Percentiles rank a stretch among this genome's conserved stretches.
Conservation (phyloP, 306 rosid species). For the Cicer arietinum region DNA sequence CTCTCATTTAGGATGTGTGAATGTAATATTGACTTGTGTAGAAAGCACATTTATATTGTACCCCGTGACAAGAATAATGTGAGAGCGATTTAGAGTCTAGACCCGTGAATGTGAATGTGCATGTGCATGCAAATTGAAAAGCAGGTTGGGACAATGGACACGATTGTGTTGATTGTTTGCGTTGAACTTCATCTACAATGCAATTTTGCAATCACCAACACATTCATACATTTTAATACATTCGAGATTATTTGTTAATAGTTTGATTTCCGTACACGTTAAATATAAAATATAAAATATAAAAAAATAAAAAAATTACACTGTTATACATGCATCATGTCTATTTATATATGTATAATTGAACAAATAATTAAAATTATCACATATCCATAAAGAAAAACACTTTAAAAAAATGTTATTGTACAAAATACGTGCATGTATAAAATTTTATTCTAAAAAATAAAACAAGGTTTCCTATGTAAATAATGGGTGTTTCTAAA, state of each 20-base stretch:
- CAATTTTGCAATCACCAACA: background rate
- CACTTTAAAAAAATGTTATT: no score
- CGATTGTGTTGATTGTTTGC: slow-evolving; percentile 12
- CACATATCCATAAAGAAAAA: no score
- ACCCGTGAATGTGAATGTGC: slow-evolving; percentile 44
- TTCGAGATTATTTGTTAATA: no score
- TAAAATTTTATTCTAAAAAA: no score
- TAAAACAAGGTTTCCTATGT: no score
- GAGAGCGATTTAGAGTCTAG: background rate
- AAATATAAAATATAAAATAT: no score
- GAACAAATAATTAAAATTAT: no score
- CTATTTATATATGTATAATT: no score
- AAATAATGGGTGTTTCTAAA: background rate
- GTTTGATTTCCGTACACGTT: no score
- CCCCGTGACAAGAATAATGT: slow-evolving; percentile 52
- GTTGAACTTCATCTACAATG: background rate
- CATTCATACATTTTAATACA: no score
- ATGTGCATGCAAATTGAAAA: slow-evolving; percentile 10
- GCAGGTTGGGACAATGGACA: slow-evolving; percentile 22
- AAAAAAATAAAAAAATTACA: no score
- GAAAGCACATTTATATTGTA: slow-evolving; percentile 36
- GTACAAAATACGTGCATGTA: background rate
- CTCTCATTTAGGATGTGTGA: background rate
- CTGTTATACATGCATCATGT: no score
- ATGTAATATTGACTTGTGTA: slow-evolving; percentile 34